Evolutionary conservation across 768 basidiomycete genomes (phyloP).

Genomic region (Scleroderma citrinum): DNA sequence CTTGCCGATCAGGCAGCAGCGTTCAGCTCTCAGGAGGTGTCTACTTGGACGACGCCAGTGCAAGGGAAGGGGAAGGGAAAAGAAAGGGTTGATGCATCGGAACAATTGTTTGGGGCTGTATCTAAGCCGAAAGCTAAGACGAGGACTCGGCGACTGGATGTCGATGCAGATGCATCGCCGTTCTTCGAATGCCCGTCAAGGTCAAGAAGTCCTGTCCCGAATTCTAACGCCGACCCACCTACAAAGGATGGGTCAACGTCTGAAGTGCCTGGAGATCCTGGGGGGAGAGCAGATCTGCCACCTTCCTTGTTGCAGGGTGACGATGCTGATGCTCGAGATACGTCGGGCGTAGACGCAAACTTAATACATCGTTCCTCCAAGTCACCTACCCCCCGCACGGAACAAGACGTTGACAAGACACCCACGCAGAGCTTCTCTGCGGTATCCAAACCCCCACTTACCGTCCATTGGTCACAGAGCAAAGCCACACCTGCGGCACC

Average conservation of each 20-base stretch:
- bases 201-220: slow-evolving; percentile 10
- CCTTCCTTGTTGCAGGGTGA: slow-evolving; percentile 2
- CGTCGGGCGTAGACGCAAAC: too few species aligned
- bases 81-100: slow-evolving; percentile 8
- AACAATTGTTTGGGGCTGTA: neutral
- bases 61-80: slow-evolving; percentile 18
- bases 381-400: neutral
- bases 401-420: slow-evolving; percentile 9
- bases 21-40: slow-evolving; percentile 35
- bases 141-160: slow-evolving; percentile 6
- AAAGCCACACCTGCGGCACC: neutral
- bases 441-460: neutral
- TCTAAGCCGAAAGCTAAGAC: slow-evolving; percentile 6
- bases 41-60: slow-evolving; percentile 1
- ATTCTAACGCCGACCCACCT: neutral
- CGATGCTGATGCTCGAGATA: slow-evolving; percentile 7
- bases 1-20: slow-evolving; percentile 68
- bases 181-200: slow-evolving; percentile 7
- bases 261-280: slow-evolving; percentile 16
- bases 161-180: slow-evolving; percentile 2
- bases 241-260: neutral
- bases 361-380: too few species aligned
- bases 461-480: slow-evolving; percentile 3
- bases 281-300: slow-evolving; percentile 8
- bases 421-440: slow-evolving; percentile 11